A percentile compares a stretch with the other conserved stretches of the same genome.
These are phyloP conservation scores for Tinospora cordifolia DNA, from an alignment of 164 flowering plant species.

Conservation along the genomic window DNA sequence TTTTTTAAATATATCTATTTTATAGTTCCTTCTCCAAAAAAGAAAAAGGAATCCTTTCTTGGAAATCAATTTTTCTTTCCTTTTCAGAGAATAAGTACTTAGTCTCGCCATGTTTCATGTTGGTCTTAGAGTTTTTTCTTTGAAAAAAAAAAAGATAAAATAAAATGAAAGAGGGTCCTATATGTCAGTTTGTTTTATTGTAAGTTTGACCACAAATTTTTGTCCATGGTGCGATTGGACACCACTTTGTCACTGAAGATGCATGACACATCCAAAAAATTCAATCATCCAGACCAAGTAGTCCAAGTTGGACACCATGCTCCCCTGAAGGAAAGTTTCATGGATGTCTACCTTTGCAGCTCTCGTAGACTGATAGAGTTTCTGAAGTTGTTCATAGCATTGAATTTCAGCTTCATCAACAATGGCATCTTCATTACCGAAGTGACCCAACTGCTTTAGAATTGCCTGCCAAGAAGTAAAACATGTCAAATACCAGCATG, in stretches of 20 bases:
- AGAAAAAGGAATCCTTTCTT: too few relatives aligned
- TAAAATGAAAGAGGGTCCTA: not conserved
- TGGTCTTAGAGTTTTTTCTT: too few relatives aligned
- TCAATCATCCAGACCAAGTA: not conserved
- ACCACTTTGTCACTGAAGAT: not conserved
- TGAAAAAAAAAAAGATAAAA: too few relatives aligned
- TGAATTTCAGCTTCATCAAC: constrained; percentile 62
- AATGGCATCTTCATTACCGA: constrained; percentile 33
- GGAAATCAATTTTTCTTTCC: too few relatives aligned
- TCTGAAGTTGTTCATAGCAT: constrained; percentile 52
- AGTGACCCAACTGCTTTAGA: constrained; percentile 55
- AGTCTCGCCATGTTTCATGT: too few relatives aligned
- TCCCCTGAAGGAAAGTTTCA: too few relatives aligned
- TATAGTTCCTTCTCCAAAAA: too few relatives aligned
- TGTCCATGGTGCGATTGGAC: not conserved
- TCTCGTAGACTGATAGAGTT: constrained; percentile 60
- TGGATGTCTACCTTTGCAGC: constrained; percentile 54
- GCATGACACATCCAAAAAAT: not conserved
- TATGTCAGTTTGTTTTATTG: not conserved
- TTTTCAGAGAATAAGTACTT: too few relatives aligned
- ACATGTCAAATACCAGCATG: not conserved
- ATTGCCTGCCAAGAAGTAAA: constrained; percentile 46
- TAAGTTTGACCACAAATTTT: not conserved
- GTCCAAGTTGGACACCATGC: not conserved
- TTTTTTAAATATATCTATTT: too few relatives aligned